phyloP scores from a whole-genome alignment of 768 basidiomycete species.

The Galerina sulciceps region DNA sequence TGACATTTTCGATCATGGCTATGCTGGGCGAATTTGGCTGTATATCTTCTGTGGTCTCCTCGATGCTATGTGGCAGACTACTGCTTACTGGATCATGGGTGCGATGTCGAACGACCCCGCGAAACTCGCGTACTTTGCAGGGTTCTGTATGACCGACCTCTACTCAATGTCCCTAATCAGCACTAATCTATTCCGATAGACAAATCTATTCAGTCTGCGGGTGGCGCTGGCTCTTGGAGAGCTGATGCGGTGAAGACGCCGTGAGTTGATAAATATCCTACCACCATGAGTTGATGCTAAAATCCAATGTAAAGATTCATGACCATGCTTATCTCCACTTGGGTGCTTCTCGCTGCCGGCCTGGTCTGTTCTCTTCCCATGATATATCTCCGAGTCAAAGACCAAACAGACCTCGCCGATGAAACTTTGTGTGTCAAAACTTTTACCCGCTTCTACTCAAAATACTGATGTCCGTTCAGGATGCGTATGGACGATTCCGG shows the following conservation, averaged over 20 bases:
- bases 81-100: conserved; percentile 82
- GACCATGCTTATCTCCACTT: conserved; percentile 76
- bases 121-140: conserved; percentile 82
- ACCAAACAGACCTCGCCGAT: conserved; percentile 57
- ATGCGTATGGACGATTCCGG: conserved; percentile 49
- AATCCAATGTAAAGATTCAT: conserved; percentile 47
- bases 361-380: conserved; percentile 73
- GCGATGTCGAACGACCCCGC: conserved; percentile 84
- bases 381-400: conserved; percentile 72
- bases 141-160: conserved; percentile 65
- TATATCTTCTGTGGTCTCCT: conserved; percentile 77
- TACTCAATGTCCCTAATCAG: not conserved
- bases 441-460: not conserved
- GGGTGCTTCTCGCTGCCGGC: conserved; percentile 68
- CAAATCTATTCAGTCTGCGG: conserved; percentile 76
- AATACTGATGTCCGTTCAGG: conserved; percentile 21
- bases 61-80: conserved; percentile 87
- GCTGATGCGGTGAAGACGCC: conserved; percentile 66
- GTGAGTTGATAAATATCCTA: conserved; percentile 42
- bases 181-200: conserved; percentile 13
- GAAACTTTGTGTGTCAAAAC: conserved; percentile 50
- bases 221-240: conserved; percentile 74
- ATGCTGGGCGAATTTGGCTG: conserved; percentile 58
- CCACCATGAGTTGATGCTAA: not conserved
- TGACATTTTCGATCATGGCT: conserved; percentile 61